Percentiles rank a stretch among this genome's conserved stretches.
phyloP scores from a whole-genome alignment of 1,139 yeast genomes.

The Lizanozyma gosingica region DNA sequence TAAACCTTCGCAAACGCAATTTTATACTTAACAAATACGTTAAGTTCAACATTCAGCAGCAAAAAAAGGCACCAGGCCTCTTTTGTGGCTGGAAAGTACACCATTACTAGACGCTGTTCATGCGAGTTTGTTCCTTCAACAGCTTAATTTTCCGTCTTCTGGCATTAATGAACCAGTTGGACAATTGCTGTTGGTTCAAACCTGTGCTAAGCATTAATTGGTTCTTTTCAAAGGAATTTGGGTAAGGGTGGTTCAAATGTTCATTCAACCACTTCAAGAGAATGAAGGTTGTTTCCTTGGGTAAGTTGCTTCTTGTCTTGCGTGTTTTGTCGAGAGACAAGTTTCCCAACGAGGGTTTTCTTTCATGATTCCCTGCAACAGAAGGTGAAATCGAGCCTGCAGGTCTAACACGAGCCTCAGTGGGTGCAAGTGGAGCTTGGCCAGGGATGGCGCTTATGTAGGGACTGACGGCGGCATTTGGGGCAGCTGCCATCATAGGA shows the following conservation, averaged over 20 bases:
- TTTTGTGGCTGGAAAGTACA: too few relatives aligned
- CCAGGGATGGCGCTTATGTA: not conserved
- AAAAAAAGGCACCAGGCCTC: not conserved
- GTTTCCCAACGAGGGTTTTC: not conserved
- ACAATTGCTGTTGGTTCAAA: conserved; percentile 79
- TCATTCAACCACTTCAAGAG: conserved; percentile 77
- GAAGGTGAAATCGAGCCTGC: not conserved
- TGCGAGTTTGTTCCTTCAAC: conserved; percentile 26
- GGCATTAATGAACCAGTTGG: conserved; percentile 96
- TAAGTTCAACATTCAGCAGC: too few relatives aligned
- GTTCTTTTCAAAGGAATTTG: conserved; percentile 81
- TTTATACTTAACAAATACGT: too few relatives aligned
- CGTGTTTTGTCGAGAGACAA: not conserved
- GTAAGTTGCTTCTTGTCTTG: conserved; percentile 70
- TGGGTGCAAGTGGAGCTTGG: not conserved
- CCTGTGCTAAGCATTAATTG: conserved; percentile 79
- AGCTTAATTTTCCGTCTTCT: conserved; percentile 69
- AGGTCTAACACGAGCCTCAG: not conserved
- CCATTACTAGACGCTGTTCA: not conserved
- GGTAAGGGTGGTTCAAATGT: conserved; percentile 88
- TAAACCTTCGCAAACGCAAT: too few relatives aligned
- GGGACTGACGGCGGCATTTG: not conserved
- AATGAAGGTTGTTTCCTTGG: conserved; percentile 79
- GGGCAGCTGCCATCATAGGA: not conserved
- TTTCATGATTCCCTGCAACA: not conserved